Evolutionary conservation across 208 protist genomes (phyloP).

Genomic region (Leishmania tarentolae): DNA sequence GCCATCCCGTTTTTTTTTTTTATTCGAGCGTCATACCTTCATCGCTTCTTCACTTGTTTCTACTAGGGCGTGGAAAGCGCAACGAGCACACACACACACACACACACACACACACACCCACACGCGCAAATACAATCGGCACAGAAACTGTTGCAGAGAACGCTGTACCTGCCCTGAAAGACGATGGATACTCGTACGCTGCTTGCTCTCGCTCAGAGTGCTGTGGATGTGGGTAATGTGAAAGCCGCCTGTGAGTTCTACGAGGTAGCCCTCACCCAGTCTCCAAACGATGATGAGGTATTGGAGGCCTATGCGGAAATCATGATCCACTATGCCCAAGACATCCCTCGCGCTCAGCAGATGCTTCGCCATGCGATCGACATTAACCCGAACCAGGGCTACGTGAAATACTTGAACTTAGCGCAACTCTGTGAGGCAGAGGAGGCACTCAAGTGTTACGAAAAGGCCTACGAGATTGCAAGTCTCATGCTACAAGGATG

Average conservation of each 20-base stretch:
- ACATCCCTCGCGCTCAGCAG: constrained; percentile 73
- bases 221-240: constrained; percentile 82
- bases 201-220: constrained; percentile 81
- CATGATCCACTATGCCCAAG: constrained; percentile 84
- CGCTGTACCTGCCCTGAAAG: not conserved
- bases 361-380: constrained; percentile 88
- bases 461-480: constrained; percentile 74
- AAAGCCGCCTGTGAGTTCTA: constrained; percentile 88
- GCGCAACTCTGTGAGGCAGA: constrained; percentile 82
- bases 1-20: constrained; percentile 8
- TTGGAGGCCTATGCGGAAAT: constrained; percentile 93
- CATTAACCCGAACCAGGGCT: constrained; percentile 74
- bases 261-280: constrained; percentile 68
- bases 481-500: constrained; percentile 46
- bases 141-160: not conserved
- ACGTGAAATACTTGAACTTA: constrained; percentile 92
- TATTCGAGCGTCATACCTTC: not conserved
- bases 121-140: not conserved
- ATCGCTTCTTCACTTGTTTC: no score
- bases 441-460: constrained; percentile 85
- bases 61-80: not conserved
- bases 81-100: not conserved
- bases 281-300: constrained; percentile 87
- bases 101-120: not conserved
- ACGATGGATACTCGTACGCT: constrained; percentile 78